phyloP scores from a whole-genome alignment of 106 monocot species.

The Dendrobium officinale region DNA sequence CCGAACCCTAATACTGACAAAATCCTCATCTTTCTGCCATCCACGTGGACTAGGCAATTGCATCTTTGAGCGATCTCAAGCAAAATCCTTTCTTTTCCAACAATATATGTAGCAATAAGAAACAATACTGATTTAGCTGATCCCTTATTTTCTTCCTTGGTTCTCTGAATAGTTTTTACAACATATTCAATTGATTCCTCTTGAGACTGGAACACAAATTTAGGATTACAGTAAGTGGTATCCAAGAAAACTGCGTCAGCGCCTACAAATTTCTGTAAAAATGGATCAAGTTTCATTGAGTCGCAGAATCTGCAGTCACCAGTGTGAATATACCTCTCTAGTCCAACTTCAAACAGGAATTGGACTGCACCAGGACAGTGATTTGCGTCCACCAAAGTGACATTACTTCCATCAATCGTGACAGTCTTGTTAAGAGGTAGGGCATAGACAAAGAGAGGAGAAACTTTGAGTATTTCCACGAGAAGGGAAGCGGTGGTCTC shows the following conservation, averaged over 20 bases:
- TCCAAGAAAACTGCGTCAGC: slow-evolving; percentile 84
- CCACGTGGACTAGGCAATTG: slow-evolving; percentile 57
- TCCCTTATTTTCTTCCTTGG: slow-evolving; percentile 23
- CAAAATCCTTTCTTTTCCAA: slow-evolving; percentile 91
- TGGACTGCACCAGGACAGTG: slow-evolving; percentile 94
- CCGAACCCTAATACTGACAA: slow-evolving; percentile 58
- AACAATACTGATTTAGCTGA: slow-evolving; percentile 36
- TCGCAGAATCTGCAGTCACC: slow-evolving; percentile 77
- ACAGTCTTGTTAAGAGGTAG: slow-evolving; percentile 33
- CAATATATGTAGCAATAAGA: slow-evolving; percentile 77
- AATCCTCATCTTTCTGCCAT: slow-evolving; percentile 59
- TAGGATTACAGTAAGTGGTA: slow-evolving; percentile 92
- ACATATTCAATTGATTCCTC: slow-evolving; percentile 74
- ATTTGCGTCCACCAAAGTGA: slow-evolving; percentile 67
- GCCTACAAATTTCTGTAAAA: slow-evolving; percentile 53
- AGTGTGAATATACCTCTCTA: slow-evolving; percentile 67
- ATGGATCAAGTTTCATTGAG: slow-evolving; percentile 53
- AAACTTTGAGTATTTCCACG: slow-evolving; percentile 41
- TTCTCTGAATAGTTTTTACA: slow-evolving; percentile 38
- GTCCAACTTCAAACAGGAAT: slow-evolving; percentile 58
- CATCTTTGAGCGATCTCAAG: slow-evolving; percentile 73
- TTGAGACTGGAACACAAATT: slow-evolving; percentile 69
- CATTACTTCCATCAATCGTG: slow-evolving; percentile 62
- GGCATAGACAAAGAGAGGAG: slow-evolving; percentile 41
- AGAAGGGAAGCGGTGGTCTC: slow-evolving; percentile 61